Base-by-base conservation (phyloP, 1,284 basidiomycete species). In the Trametes sp. region DNA sequence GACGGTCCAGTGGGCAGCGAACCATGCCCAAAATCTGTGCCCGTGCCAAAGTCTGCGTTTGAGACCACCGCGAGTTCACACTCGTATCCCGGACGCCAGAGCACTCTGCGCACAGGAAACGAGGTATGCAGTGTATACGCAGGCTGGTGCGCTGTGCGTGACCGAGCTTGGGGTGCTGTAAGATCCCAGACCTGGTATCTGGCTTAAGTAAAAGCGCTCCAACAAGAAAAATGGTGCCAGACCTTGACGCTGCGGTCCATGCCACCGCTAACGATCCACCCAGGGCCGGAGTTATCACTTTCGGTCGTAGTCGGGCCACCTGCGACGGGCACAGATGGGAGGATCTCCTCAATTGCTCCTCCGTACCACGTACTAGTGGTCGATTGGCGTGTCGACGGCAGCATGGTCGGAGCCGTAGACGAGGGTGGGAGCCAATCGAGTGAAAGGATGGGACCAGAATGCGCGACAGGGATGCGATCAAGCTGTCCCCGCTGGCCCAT, bases 191-290 rank as follows among this genome's bases (percentile, higher is more conserved):
- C 82, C 90, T 92, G 53, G 33, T 14, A 11, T 26, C 33, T 26
- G 1, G 54, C 65, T 62, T 50, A 31, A 68, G 41, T n/a, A 33
- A 44, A 16, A 9, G n/a, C 1, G 23, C 2, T 16, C 7, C n/a
- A n/a, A n/a, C n/a, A n/a, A n/a, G n/a, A n/a, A n/a, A n/a, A n/a
- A n/a, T n/a, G n/a, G n/a, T n/a, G n/a, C n/a, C n/a, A n/a, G 64
- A 89, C 92, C 80, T 95, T 94, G 45, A 95, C 93, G 23, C 85
- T 89, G 50, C 88, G 83, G 76, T 96, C 94, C 28, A 94, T 80
- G 0, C 94, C 92, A 7, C 89, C 92, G 67, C 90, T 94, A 0
- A 89, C 90, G 19, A 96, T 81, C 93, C 94, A 96, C 0, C 93
- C 92, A 16, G 84, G 76, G 2, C 84, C 80, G 29, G 73, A 77